phyloP scores from a whole-genome alignment of 345 rosid species.

The Cardamine resedifolia region DNA sequence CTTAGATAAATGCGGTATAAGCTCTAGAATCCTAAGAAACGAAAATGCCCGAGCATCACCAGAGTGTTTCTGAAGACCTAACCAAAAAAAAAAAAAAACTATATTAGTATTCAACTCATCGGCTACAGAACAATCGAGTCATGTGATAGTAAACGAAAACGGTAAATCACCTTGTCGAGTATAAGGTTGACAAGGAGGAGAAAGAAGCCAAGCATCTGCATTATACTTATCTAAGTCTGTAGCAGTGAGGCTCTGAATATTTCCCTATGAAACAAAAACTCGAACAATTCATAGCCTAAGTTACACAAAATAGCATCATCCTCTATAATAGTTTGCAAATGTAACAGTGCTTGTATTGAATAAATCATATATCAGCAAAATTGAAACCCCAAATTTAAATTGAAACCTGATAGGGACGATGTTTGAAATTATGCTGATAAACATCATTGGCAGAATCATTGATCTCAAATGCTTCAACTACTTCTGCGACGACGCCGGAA shows the following conservation, averaged over 20 bases:
- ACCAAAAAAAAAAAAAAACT: constrained; percentile 13
- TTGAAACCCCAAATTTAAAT: too few species aligned
- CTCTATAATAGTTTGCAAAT: neutral
- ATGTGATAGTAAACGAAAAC: neutral
- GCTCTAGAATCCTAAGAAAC: constrained; percentile 87
- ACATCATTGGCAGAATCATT: constrained; percentile 89
- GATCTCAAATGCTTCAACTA: constrained; percentile 85
- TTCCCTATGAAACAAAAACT: constrained; percentile 54
- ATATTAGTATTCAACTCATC: neutral
- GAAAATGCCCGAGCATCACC: constrained; percentile 92
- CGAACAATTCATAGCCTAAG: neutral
- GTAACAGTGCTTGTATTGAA: neutral
- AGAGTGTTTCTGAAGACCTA: constrained; percentile 91
- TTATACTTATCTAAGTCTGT: constrained; percentile 63
- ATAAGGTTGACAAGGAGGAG: constrained; percentile 98
- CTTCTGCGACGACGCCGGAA: constrained; percentile 53
- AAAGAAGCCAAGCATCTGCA: constrained; percentile 94
- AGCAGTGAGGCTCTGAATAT: constrained; percentile 81
- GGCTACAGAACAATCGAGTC: neutral
- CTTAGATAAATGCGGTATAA: constrained; percentile 53
- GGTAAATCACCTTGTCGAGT: constrained; percentile 77
- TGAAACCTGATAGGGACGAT: constrained; percentile 84
- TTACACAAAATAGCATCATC: constrained; percentile 10
- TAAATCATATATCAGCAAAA: neutral
- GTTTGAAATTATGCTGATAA: constrained; percentile 79